Conservation (phyloP, 2,329 filamentous ascomycete genomes). For the Chaetomiaceae sp. region DNA sequence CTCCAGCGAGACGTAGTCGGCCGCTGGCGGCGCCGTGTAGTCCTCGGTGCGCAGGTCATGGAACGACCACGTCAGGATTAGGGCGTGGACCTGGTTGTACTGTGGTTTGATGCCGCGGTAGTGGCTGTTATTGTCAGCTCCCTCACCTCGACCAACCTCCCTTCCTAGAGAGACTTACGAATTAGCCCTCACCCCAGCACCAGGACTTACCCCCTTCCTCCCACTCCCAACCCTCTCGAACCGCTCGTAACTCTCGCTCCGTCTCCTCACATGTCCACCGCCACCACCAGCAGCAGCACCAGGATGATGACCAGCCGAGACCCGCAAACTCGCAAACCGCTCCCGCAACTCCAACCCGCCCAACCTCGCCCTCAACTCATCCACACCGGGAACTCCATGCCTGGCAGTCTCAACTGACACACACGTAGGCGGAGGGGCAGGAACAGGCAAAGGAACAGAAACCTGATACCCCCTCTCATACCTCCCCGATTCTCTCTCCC, state of each 20-base stretch:
- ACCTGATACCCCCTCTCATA: constrained; percentile 11
- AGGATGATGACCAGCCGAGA: background rate
- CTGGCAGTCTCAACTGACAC: background rate
- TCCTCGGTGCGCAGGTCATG: constrained; percentile 24
- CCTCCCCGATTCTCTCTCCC: background rate
- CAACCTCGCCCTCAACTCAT: constrained; percentile 15
- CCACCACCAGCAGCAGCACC: background rate
- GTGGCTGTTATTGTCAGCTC: constrained; percentile 8
- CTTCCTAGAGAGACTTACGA: constrained; percentile 14
- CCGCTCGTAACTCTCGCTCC: constrained; percentile 16
- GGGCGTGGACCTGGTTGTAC: constrained; percentile 24
- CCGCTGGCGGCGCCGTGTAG: constrained; percentile 23
- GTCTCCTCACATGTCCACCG: constrained; percentile 4
- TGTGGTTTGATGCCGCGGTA: constrained; percentile 10
- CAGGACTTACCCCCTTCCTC: constrained; percentile 4
- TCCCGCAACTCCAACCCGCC: background rate
- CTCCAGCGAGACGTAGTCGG: constrained; percentile 26
- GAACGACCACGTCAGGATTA: constrained; percentile 28
- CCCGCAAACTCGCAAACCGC: constrained; percentile 2
- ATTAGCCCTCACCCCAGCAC: background rate
- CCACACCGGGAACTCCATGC: background rate
- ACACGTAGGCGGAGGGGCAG: too few relatives aligned
- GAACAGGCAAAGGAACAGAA: background rate
- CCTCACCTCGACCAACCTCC: too few relatives aligned
- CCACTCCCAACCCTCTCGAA: background rate